Evolutionary conservation across 495 filamentous ascomycete species (phyloP).

Genomic region (Xylaria venustula): DNA sequence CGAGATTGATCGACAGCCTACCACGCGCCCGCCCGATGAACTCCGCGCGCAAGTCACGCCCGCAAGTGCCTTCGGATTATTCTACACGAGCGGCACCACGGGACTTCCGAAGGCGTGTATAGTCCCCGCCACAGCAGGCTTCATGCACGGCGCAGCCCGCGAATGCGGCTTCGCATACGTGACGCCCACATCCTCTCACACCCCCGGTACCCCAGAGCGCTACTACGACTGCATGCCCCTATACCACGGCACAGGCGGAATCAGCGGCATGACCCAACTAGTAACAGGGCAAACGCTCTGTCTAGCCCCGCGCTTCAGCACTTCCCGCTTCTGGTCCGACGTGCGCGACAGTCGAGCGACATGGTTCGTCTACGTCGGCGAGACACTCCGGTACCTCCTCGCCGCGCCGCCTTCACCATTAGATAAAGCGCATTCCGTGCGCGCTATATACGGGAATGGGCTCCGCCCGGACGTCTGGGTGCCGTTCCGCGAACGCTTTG

Average conservation of each 20-base stretch:
- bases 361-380: slow-evolving; percentile 79
- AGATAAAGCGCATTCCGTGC: slow-evolving; percentile 65
- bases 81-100: slow-evolving; percentile 73
- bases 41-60: slow-evolving; percentile 46
- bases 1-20: slow-evolving; percentile 48
- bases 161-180: slow-evolving; percentile 27
- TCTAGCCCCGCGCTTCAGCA: slow-evolving; percentile 69
- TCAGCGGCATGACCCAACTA: slow-evolving; percentile 54
- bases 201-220: slow-evolving; percentile 41
- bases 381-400: slow-evolving; percentile 74
- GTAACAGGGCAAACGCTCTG: slow-evolving; percentile 60
- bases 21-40: slow-evolving; percentile 49
- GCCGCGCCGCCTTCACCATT: slow-evolving; percentile 61
- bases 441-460: slow-evolving; percentile 73
- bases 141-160: slow-evolving; percentile 26
- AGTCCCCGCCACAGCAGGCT: slow-evolving; percentile 47
- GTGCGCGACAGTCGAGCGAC: slow-evolving; percentile 66
- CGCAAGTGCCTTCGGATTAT: slow-evolving; percentile 55
- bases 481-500: slow-evolving; percentile 63
- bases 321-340: slow-evolving; percentile 72
- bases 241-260: slow-evolving; percentile 74
- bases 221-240: slow-evolving; percentile 81
- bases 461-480: slow-evolving; percentile 77
- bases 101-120: slow-evolving; percentile 63
- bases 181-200: slow-evolving; percentile 14